Evolutionary conservation across 2,329 filamentous ascomycete genomes (phyloP), one percentile per base, ranked within the genome.

Genomic region (Cadophora gregata): DNA sequence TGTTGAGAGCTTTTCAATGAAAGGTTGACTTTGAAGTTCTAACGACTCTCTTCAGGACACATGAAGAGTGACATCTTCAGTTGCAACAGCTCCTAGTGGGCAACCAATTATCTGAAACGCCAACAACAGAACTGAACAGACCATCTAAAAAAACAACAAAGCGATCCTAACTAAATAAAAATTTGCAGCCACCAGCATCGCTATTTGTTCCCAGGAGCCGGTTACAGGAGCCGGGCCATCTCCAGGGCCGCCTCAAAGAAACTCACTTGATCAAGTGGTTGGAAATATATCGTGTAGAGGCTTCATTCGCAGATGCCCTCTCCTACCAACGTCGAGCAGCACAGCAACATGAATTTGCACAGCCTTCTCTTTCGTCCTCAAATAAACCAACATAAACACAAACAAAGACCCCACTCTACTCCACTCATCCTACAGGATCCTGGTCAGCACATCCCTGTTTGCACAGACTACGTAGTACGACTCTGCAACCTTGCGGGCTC

Each of bases 391-490:
- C 64, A 51, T 36, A 50, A n/a, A n/a, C n/a, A n/a, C n/a, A n/a
- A n/a, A n/a, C n/a, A n/a, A n/a, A n/a, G n/a, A n/a, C n/a, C n/a
- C n/a, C n/a, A n/a, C n/a, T n/a, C n/a, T n/a, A n/a, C n/a, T n/a
- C 29, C 59, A 50, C 45, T 6, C 5, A 56, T 62, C 59, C 64
- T 50, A 47, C 53, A 59, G 59, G 64, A 66, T 51, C 60, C 21
- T 48, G 4, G 29, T 42, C 48, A 1, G 38, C 29, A 48, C 42
- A 33, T 19, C 38, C n/a, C 14, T 45, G 38, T 9, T 42, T 42
- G 38, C 38, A 42, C 38, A 42, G 38, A 47, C 42, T 47, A 16
- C 31, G n/a, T n/a, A n/a, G n/a, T n/a, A n/a, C 33, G 14, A 42
- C 31, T 50, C 24, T 58, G 14, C 19, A 45, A 36, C 29, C 59